A percentile compares a stretch with the other conserved stretches of the same genome.
Conservation (phyloP, 257 asterid species). For the Fraxinus cuspidata region DNA sequence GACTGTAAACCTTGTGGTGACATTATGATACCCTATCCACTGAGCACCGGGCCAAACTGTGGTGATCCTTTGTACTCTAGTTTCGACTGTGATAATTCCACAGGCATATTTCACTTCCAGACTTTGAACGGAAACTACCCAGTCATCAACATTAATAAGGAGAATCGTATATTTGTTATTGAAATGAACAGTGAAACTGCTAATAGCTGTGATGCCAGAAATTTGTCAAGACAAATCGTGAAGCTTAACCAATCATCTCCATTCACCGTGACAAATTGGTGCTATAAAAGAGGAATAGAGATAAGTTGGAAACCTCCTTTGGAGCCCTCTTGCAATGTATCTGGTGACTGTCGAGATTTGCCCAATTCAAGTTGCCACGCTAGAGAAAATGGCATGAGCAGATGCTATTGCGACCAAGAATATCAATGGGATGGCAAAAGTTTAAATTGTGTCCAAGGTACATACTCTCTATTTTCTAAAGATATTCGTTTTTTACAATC, state of each 20-base stretch:
- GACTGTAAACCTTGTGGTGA: slow-evolving; percentile 28
- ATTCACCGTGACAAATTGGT: slow-evolving; percentile 13
- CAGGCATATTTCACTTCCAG: slow-evolving; percentile 14
- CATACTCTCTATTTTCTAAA: neutral
- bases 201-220: slow-evolving; percentile 15
- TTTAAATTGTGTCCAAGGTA: slow-evolving; percentile 31
- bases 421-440: slow-evolving; percentile 28
- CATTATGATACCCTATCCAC: slow-evolving; percentile 26
- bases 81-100: slow-evolving; percentile 23
- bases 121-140: neutral
- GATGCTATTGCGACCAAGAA: slow-evolving; percentile 30
- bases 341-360: slow-evolving; percentile 30
- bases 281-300: slow-evolving; percentile 15
- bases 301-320: slow-evolving; percentile 25
- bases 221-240: neutral
- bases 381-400: slow-evolving; percentile 14
- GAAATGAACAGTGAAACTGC: neutral
- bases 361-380: slow-evolving; percentile 29
- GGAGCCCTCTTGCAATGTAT: slow-evolving; percentile 32
- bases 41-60: slow-evolving; percentile 28
- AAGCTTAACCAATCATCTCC: slow-evolving; percentile 24
- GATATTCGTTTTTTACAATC: too few relatives aligned
- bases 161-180: neutral
- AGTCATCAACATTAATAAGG: neutral
- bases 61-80: slow-evolving; percentile 31